A percentile compares a stretch with the other conserved stretches of the same genome.
These are phyloP conservation scores for Pleurotus platypus DNA, from an alignment of 768 basidiomycete genomes.

Conservation along the genomic window DNA sequence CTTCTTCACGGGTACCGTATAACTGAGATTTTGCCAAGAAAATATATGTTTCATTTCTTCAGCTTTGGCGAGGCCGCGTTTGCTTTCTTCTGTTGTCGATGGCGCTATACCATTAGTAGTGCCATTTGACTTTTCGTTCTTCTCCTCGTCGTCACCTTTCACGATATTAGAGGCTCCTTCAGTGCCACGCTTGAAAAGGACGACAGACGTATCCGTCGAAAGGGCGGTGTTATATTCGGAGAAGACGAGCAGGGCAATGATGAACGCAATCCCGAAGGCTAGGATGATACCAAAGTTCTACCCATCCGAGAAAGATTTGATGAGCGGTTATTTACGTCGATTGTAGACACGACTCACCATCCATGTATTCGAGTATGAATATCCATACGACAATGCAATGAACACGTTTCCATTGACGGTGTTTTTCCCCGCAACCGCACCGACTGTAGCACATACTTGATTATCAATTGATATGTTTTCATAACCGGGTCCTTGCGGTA, in stretches of 20 bases:
- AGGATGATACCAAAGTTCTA: conserved; percentile 69
- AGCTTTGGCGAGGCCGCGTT: conserved; percentile 2
- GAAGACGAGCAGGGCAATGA: conserved; percentile 50
- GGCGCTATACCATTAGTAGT: neutral
- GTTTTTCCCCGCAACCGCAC: conserved; percentile 43
- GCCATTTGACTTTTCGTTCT: neutral
- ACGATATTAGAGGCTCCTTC: neutral
- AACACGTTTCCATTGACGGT: conserved; percentile 45
- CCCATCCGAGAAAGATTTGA: conserved; percentile 24
- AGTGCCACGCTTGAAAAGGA: conserved; percentile 47
- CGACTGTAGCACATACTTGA: conserved; percentile 57
- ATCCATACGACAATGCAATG: conserved; percentile 35
- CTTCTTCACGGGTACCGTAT: conserved; percentile 47
- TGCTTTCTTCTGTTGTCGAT: neutral
- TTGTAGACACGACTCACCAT: conserved; percentile 8
- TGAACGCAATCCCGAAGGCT: conserved; percentile 59
- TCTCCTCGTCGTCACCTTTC: neutral
- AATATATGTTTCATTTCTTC: conserved; percentile 48
- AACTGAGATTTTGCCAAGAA: conserved; percentile 64
- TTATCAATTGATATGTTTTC: conserved; percentile 35
- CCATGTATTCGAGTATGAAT: conserved; percentile 11
- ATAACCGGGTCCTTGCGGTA: conserved; percentile 42
- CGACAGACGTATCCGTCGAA: conserved; percentile 33
- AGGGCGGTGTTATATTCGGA: conserved; percentile 50
- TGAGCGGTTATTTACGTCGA: neutral